Evolutionary conservation across 306 rosid species (phyloP), one percentile per base, ranked within the genome.

Genomic region (Trifolium dubium): DNA sequence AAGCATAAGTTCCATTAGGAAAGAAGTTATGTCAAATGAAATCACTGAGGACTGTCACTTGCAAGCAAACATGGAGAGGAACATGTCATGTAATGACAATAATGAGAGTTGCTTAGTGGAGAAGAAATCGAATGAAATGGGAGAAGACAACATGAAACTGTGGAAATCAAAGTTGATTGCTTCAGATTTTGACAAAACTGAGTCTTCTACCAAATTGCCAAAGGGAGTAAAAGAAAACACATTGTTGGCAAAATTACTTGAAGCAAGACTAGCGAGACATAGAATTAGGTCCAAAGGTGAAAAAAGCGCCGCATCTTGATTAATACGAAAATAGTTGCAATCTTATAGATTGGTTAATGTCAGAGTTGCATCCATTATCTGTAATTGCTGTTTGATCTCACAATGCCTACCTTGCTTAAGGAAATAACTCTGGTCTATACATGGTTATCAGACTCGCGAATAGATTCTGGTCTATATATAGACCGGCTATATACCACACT

Each of bases 161-260:
- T 84, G 84, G 92, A 91, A 77, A 73, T 75, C 87, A 6, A 85
- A 77, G 64, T 58, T 79, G 61, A 64, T 31, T 6, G 51, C 76
- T 76, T 80, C 85, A 5, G 80, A 85, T 60, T 79, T 84, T 44
- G 83, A 73, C 51, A 73, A 74, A 56, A 70, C 80, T 17, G 85
- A 78, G 72, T 73, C 75, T 56, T 80, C 80, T 23, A 74, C 72
- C 49, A 86, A 80, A 73, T 86, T 89, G 87, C 93, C 92, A 13
- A 80, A 17, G 75, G 93, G 85, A 51, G 73, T 89, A 12, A 82
- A 88, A 40, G 93, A 92, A 72, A 79, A 89, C 80, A 86, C 96
- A 30, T 84, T 92, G 88, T 79, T 92, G 90, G 92, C 96, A 67
- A 90, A 92, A 72, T 79, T 92, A 17, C 86, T 89, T n/a, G 93